These are phyloP conservation scores for Venustampulla echinocandica DNA, from an alignment of 495 filamentous ascomycete species.

Conservation along the genomic window DNA sequence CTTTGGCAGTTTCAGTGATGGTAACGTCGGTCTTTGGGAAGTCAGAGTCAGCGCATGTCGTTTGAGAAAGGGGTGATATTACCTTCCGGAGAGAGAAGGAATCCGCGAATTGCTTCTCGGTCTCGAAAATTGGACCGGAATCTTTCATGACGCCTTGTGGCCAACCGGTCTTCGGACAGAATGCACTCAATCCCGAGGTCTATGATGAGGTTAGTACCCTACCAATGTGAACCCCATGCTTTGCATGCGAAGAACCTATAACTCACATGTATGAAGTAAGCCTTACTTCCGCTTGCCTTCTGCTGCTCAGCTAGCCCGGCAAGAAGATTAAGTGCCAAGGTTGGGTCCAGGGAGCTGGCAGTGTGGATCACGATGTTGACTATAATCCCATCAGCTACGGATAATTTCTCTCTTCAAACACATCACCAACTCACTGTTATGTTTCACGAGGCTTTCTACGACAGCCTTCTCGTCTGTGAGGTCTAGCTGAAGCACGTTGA, in stretches of 20 bases:
- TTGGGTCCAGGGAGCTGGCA: conserved; percentile 23
- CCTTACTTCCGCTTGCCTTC: conserved; percentile 19
- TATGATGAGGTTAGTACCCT: conserved; percentile 15
- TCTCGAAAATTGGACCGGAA: conserved; percentile 23
- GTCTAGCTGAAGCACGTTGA: conserved; percentile 25
- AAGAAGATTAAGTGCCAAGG: conserved; percentile 21
- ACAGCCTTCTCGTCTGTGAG: conserved; percentile 23
- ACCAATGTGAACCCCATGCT: conserved; percentile 14
- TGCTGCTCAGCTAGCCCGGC: conserved; percentile 24
- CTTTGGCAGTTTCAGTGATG: conserved; percentile 24
- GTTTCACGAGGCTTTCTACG: conserved; percentile 20
- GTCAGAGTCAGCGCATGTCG: conserved; percentile 14
- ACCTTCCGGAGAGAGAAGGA: conserved; percentile 23
- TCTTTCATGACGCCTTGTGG: conserved; percentile 26
- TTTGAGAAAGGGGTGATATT: conserved; percentile 14
- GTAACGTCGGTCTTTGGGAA: conserved; percentile 21
- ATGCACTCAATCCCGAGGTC: conserved; percentile 25
- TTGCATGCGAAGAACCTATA: conserved; percentile 16
- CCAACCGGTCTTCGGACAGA: conserved; percentile 26
- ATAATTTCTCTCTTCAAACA: conserved; percentile 15
- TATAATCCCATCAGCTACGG: conserved; percentile 17
- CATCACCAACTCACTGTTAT: conserved; percentile 18
- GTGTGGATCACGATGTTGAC: conserved; percentile 21
- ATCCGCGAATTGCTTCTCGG: conserved; percentile 24
- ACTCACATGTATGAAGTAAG: conserved; percentile 29